These are phyloP conservation scores for Melaleuca quinquenervia DNA, from an alignment of 345 rosid genomes.

Conservation along the genomic window DNA sequence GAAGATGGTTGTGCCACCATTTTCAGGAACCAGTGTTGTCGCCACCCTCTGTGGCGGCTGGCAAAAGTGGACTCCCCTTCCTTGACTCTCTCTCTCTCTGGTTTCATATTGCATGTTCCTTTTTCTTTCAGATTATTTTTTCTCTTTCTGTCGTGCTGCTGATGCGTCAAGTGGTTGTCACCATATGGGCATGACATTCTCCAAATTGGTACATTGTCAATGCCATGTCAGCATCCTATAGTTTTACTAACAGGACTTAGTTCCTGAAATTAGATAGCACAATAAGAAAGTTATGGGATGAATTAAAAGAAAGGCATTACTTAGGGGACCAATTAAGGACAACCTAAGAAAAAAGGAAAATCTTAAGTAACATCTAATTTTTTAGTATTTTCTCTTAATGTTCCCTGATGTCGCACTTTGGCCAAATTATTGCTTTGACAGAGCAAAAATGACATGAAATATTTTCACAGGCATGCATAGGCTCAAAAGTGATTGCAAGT, in stretches of 20 bases:
- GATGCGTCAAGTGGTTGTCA: neutral
- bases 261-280: neutral
- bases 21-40: neutral
- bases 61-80: neutral
- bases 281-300: neutral
- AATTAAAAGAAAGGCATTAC: neutral
- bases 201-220: neutral
- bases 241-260: neutral
- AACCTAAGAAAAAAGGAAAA: neutral
- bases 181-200: neutral
- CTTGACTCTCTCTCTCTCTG: neutral
- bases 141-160: neutral
- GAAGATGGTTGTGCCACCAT: neutral
- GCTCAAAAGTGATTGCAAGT: constrained; percentile 92
- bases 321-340: neutral
- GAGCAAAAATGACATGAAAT: neutral
- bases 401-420: neutral
- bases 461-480: constrained; percentile 85
- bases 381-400: neutral
- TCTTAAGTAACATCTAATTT: neutral
- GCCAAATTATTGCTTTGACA: neutral
- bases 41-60: neutral
- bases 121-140: neutral
- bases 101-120: neutral
- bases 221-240: neutral